These are phyloP conservation scores for Sphaceloma murrayae DNA, from an alignment of 2,329 filamentous ascomycete genomes.

Conservation along the genomic window DNA sequence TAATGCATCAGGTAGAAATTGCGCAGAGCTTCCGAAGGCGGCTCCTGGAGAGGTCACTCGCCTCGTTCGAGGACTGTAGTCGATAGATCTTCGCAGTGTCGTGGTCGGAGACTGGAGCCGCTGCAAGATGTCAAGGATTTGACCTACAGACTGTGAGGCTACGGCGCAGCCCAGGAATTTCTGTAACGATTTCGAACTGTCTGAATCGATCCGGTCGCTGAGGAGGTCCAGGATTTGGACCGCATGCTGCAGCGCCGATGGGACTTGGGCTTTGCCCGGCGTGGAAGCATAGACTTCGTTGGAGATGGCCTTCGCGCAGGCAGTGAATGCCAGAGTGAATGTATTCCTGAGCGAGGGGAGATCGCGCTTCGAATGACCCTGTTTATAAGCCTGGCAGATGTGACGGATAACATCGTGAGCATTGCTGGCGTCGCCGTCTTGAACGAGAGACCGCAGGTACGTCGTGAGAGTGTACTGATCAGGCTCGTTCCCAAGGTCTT, in stretches of 20 bases:
- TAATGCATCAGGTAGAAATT: no score
- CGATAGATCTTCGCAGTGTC: neutral
- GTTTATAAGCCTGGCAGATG: constrained; percentile 23
- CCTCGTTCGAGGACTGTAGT: neutral
- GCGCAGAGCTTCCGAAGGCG: neutral
- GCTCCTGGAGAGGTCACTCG: neutral
- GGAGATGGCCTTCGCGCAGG: constrained; percentile 51
- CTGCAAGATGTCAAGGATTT: neutral
- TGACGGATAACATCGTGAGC: constrained; percentile 48
- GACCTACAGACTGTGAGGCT: constrained; percentile 41
- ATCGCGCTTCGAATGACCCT: no score
- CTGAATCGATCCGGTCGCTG: constrained; percentile 35
- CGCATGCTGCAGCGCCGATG: constrained; percentile 53
- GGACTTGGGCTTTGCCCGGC: constrained; percentile 1
- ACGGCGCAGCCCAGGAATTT: constrained; percentile 41
- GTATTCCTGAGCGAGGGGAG: constrained; percentile 43
- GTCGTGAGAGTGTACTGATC: constrained; percentile 61
- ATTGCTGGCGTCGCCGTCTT: constrained; percentile 55
- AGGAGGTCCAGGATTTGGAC: constrained; percentile 57
- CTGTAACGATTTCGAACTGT: constrained; percentile 45
- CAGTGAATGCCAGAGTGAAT: constrained; percentile 63
- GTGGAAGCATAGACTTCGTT: constrained; percentile 41
- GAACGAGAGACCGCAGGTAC: constrained; percentile 58
- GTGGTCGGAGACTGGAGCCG: neutral
- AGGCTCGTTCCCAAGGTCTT: constrained; percentile 53